Percentiles rank a stretch among this genome's conserved stretches.
phyloP scores from a whole-genome alignment of 2,329 filamentous ascomycete genomes.

The Fusarium agapanthi region DNA sequence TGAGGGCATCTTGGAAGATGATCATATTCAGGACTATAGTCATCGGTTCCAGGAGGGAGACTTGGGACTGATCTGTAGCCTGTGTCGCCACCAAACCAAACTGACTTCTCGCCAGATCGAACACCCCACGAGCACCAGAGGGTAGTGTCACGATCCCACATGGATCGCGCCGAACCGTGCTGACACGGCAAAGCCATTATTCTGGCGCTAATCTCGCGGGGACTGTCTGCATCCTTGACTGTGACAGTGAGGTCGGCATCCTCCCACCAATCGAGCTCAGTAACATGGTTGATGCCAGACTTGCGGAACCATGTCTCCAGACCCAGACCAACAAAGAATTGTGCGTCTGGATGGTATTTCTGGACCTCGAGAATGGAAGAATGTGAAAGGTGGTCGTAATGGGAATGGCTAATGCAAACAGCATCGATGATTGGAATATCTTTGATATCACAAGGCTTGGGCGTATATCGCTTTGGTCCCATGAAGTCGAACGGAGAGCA shows the following conservation, averaged over 20 bases:
- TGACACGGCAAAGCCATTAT: constrained; percentile 85
- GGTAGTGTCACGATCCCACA: constrained; percentile 76
- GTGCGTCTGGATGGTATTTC: constrained; percentile 76
- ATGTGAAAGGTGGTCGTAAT: constrained; percentile 92
- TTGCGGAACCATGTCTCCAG: constrained; percentile 83
- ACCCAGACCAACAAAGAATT: constrained; percentile 89
- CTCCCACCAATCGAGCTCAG: constrained; percentile 97
- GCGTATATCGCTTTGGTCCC: constrained; percentile 81
- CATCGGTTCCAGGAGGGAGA: constrained; percentile 68
- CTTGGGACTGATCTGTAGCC: constrained; percentile 84
- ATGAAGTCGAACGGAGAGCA: constrained; percentile 79
- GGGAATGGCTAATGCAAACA: constrained; percentile 86
- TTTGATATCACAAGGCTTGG: constrained; percentile 76
- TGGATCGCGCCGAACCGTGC: constrained; percentile 76
- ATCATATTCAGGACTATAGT: constrained; percentile 74
- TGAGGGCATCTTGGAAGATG: constrained; percentile 80
- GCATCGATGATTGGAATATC: constrained; percentile 82
- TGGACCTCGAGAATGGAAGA: constrained; percentile 76
- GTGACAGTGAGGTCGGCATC: constrained; percentile 74
- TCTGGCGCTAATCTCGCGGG: constrained; percentile 67
- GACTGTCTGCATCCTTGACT: constrained; percentile 42
- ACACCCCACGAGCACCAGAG: constrained; percentile 92
- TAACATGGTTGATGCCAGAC: constrained; percentile 77
- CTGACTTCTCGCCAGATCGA: constrained; percentile 74
- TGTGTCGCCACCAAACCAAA: constrained; percentile 91